A percentile compares a stretch with the other conserved stretches of the same genome.
Conservation (phyloP, 1,284 basidiomycete genomes). For the Neotropicomus parvogracilis region DNA sequence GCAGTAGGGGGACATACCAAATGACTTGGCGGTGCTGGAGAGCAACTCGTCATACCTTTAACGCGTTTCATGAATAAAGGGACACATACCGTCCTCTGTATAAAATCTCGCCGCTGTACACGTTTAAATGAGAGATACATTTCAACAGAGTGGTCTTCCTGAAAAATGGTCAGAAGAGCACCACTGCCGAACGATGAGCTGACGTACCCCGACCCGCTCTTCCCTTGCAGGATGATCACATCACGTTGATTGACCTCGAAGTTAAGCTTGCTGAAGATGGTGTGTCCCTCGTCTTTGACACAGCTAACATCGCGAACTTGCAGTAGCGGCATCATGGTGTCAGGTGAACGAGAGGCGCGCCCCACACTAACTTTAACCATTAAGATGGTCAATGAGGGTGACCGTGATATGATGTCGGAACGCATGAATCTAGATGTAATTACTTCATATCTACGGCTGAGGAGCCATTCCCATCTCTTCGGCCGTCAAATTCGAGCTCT, state of each 20-base stretch:
- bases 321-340: slow-evolving; percentile 20
- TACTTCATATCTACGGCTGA: slow-evolving; percentile 39
- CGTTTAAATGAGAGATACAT: slow-evolving; percentile 74
- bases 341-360: background rate
- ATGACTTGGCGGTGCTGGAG: slow-evolving; percentile 49
- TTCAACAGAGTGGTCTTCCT: slow-evolving; percentile 81
- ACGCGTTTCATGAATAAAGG: background rate
- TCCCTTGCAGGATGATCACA: slow-evolving; percentile 68
- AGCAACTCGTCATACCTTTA: slow-evolving; percentile 2
- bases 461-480: slow-evolving; percentile 75
- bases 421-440: slow-evolving; percentile 32
- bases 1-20: slow-evolving; percentile 40
- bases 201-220: slow-evolving; percentile 64
- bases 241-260: slow-evolving; percentile 68
- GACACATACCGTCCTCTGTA: slow-evolving; percentile 58
- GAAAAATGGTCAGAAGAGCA: slow-evolving; percentile 4
- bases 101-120: slow-evolving; percentile 65
- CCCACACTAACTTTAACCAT: slow-evolving; percentile 20
- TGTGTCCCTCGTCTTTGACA: slow-evolving; percentile 25
- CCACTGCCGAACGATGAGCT: background rate
- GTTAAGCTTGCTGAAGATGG: slow-evolving; percentile 53
- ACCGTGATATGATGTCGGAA: slow-evolving; percentile 16
- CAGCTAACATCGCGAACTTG: slow-evolving; percentile 28
- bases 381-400: slow-evolving; percentile 9
- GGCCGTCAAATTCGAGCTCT: slow-evolving; percentile 72